Evolutionary conservation across 345 rosid species (phyloP), one percentile per base, ranked within the genome.

Genomic region (Dipteronia sinensis): DNA sequence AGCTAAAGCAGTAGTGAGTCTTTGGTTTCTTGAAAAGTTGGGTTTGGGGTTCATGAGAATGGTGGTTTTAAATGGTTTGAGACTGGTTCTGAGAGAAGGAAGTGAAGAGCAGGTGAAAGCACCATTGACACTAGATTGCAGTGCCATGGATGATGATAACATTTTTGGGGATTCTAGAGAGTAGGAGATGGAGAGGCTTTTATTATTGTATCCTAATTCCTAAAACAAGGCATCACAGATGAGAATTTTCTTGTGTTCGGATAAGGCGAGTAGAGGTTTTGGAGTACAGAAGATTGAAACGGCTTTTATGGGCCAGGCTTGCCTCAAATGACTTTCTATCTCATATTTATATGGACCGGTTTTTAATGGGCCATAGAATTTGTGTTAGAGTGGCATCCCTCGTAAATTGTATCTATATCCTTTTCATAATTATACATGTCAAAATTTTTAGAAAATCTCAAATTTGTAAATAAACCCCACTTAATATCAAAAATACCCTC

Each of bases 101-200:
- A 85, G 65, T 34, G 80, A 74, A 19, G 75, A 59, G 31, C 29
- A 65, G 29, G 82, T 71, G 69, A 88, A 82, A 72, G 80, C 64
- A 72, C 51, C 20, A 23, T 44, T 69, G 10, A 77, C 19, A 49
- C 78, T 40, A 56, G 80, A 80, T 40, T 86, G 91, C 44, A 83
- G 72, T 40, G 89, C 85, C 84, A 86, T 83, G 77, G 90, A 80
- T 31, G 90, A 77, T 55, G 90, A 77, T 47, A 85, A 82, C 89
- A 90, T 87, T 80, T 74, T 9, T 73, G 49, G 0, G 16, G 22
- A 3, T 47, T 19, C 25, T 2, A 58, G 59, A 67, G 38, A 64
- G 67, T 17, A 38, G 74, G 11, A 31, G 55, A 61, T 3, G 12
- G 66, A 74, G 49, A 16, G 73, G 66, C 27, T 8, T 53, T 64